Conservation (phyloP, 2,329 filamentous ascomycete genomes). For the Colletotrichum gigasporum region DNA sequence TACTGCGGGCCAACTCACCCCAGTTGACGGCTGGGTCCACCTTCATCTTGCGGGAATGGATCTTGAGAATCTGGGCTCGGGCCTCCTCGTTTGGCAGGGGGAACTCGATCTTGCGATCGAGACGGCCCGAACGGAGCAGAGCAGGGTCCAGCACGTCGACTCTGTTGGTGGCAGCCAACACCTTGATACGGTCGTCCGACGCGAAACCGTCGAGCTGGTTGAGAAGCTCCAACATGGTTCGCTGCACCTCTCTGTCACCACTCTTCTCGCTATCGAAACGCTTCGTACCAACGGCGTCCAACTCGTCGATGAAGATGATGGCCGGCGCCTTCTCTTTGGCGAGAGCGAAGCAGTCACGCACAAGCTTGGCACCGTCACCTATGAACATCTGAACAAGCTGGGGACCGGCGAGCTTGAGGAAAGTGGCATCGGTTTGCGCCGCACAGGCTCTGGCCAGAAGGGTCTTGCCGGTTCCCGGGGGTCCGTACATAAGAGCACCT, state of each 20-base stretch:
- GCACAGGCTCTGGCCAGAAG: slow-evolving; percentile 94
- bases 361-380: slow-evolving; percentile 96
- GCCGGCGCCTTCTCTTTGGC: slow-evolving; percentile 99
- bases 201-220: slow-evolving; percentile 99
- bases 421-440: slow-evolving; percentile 97
- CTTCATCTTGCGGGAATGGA: slow-evolving; percentile 98
- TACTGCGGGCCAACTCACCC: slow-evolving; percentile 93
- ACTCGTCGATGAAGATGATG: slow-evolving; percentile 99
- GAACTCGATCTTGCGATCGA: slow-evolving; percentile 98
- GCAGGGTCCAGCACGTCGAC: slow-evolving; percentile 94
- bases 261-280: slow-evolving; percentile 99
- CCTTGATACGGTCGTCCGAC: slow-evolving; percentile 96
- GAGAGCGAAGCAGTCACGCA: slow-evolving; percentile 95
- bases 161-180: slow-evolving; percentile 92
- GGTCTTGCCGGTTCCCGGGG: slow-evolving; percentile 89
- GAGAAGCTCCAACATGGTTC: slow-evolving; percentile 97
- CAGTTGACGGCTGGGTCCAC: slow-evolving; percentile 95
- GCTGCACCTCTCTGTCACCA: slow-evolving; percentile 96
- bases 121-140: slow-evolving; percentile 87
- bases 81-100: slow-evolving; percentile 98
- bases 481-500: slow-evolving; percentile 99
- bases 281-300: slow-evolving; percentile 98
- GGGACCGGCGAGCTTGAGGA: slow-evolving; percentile 96
- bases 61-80: slow-evolving; percentile 94
- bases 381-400: slow-evolving; percentile 99